Evolutionary conservation across 192 early-diverging fungal species (phyloP).

Genomic region (Coemansia sp.): DNA sequence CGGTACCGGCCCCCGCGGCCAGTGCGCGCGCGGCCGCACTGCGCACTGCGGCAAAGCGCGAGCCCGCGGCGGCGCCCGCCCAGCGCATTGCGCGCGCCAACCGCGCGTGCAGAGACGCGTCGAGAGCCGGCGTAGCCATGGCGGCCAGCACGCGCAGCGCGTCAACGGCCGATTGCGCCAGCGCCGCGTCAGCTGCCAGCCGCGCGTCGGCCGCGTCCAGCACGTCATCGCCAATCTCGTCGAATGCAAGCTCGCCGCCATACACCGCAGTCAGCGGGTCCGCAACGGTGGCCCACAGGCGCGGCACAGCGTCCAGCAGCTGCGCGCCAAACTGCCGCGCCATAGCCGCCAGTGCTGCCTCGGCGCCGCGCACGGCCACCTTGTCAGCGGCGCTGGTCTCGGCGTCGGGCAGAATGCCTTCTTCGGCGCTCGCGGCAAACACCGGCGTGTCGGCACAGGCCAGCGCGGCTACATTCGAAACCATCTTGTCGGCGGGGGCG

Average conservation of each 20-base stretch:
- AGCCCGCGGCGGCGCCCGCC: constrained; percentile 60
- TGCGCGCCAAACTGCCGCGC: constrained; percentile 35
- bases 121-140: constrained; percentile 55
- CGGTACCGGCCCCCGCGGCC: constrained; percentile 63
- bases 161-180: constrained; percentile 69
- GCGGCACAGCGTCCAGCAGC: constrained; percentile 26
- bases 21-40: constrained; percentile 75
- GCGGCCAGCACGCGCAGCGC: constrained; percentile 68
- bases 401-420: no score
- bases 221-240: constrained; percentile 4
- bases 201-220: constrained; percentile 21
- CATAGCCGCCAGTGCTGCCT: constrained; percentile 32
- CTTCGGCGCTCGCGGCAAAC: constrained; percentile 40
- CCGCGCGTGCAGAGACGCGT: constrained; percentile 51
- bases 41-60: constrained; percentile 70
- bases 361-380: constrained; percentile 65
- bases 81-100: constrained; percentile 60
- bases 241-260: background rate
- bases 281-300: constrained; percentile 44
- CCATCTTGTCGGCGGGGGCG: constrained; percentile 75
- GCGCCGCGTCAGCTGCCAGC: constrained; percentile 3
- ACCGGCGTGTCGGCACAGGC: constrained; percentile 83
- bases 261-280: constrained; percentile 20
- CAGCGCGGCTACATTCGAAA: constrained; percentile 81
- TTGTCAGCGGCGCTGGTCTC: constrained; percentile 21